Evolutionary conservation across 768 basidiomycete species (phyloP), one percentile per base, ranked within the genome.

Genomic region (Kwoniella europaea): DNA sequence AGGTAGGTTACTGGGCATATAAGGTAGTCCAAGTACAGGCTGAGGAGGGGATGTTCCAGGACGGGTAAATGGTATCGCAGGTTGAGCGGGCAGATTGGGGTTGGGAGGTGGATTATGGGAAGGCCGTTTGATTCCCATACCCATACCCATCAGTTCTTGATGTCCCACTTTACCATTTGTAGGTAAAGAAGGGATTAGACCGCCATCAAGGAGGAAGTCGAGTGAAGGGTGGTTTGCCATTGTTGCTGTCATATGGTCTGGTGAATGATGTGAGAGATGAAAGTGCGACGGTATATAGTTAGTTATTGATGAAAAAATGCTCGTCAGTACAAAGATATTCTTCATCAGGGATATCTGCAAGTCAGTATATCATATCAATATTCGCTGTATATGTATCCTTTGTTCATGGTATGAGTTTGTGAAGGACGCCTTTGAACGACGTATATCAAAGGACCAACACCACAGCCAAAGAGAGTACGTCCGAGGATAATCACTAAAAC

Each of bases 111-210:
- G 10, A 27, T 41, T 12, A 20, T 10, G 6, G 15, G 41, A 27
- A 16, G n/a, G 10, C 10, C 22, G 50, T 29, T 24, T 15, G 22
- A 29, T 35, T 24, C 57, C 56, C 56, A 62, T 43, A 24, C 69
- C 64, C 65, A 62, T 43, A 24, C 69, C 65, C 65, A 71, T 71
- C 35, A 71, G 43, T 20, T 65, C 66, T n/a, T 58, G 54, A 55
- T 62, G 66, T 3, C 50, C 54, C 20, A 69, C 41, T 10, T 10
- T 54, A 5, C 65, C 65, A 4, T 58, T 65, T 24, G 61, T 44
- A 5, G 63, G 66, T 2, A 77, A 57, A 2, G 73, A 72, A 12
- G 76, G 76, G 43, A 77, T 74, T 10, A 77, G 66, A 10, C 57
- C 61, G 20, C 64, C 60, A 20, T 74, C 73, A 20, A 71, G 64